Base-by-base conservation (phyloP, 192 early-diverging fungal species). In the Lobosporangium transversale region DNA sequence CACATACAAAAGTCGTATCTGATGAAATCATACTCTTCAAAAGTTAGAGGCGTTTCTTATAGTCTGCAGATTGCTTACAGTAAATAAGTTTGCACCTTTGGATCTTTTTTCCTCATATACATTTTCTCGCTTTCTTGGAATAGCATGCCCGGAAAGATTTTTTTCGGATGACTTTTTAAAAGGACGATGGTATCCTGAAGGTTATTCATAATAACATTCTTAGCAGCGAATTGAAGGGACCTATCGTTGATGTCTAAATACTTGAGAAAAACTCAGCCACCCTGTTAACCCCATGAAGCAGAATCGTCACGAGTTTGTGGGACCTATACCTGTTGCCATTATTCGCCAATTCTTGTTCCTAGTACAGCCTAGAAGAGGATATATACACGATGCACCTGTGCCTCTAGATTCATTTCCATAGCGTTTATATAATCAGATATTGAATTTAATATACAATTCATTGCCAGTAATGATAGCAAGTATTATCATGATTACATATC, bases 321-420 rank as follows among this genome's bases (percentile, higher is more conserved):
- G n/a, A n/a, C 17, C 62, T 59, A 44, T 53, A 88, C 90, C 90
- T 29, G 92, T 91, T 8, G 84, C 94, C 0, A 94, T 53, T 70
- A 96, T 93, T 32, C 44, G 30, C 87, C 92, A 91, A n/a, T 63
- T 61, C 35, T 66, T 48, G 53, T 95, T 84, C 0, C 68, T 54
- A 0, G 70, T 66, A 48, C 88, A 89, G 11, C 89, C 94, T 14
- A 97, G 70, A 15, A 97, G 78, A 3, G 95, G 94, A 69, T 97
- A 97, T 7, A 97, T 95, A 53, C 94, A 95, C 5, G 94, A 95
- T 0, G 95, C 92, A 0, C 95, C 95, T 8, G 92, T 91, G 14
- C 95, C 95, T 56, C 90, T 93, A 65, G 32, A n/a, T n/a, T n/a
- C n/a, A n/a, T n/a, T n/a, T n/a, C n/a, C n/a, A n/a, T n/a, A n/a